phyloP scores from a whole-genome alignment of 192 early-diverging fungal genomes.

The Blastocladiella britannica region DNA sequence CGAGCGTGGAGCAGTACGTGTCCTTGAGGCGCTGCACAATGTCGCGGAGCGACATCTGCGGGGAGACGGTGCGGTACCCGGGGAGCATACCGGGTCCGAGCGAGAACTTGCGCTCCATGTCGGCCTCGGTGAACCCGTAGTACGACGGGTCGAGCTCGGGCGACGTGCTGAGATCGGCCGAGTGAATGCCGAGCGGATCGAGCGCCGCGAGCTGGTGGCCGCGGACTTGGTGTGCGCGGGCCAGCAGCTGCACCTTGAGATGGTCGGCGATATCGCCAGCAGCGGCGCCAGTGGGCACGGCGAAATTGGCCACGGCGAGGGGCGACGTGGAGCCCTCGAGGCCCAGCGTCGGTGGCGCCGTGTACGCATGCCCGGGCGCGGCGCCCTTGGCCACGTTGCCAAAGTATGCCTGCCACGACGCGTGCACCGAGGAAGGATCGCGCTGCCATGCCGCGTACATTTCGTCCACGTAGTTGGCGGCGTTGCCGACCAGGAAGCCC shows the following conservation, averaged over 20 bases:
- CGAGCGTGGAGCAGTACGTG: constrained; percentile 85
- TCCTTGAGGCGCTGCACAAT: constrained; percentile 60
- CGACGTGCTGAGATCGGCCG: constrained; percentile 30
- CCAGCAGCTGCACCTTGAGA: constrained; percentile 92
- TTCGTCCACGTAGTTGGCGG: constrained; percentile 73
- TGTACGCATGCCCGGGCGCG: constrained; percentile 47
- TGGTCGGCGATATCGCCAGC: constrained; percentile 77
- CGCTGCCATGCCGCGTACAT: constrained; percentile 86
- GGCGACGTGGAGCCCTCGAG: constrained; percentile 35
- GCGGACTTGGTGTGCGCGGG: constrained; percentile 86
- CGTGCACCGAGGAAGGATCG: constrained; percentile 77
- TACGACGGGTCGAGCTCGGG: constrained; percentile 65
- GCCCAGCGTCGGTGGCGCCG: constrained; percentile 59
- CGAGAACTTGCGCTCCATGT: constrained; percentile 76
- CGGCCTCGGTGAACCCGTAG: constrained; percentile 87
- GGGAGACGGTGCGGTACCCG: constrained; percentile 50
- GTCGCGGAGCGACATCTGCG: constrained; percentile 67
- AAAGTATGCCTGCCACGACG: constrained; percentile 96
- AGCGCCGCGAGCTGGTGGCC: constrained; percentile 90
- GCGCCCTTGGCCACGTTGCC: constrained; percentile 47
- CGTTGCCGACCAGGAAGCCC: constrained; percentile 68
- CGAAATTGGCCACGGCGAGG: constrained; percentile 11
- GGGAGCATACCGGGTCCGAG: constrained; percentile 90
- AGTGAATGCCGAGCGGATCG: constrained; percentile 77
- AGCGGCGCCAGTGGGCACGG: too few relatives aligned